phyloP scores from a whole-genome alignment of 106 monocot species.

The Narthecium ossifragum region DNA sequence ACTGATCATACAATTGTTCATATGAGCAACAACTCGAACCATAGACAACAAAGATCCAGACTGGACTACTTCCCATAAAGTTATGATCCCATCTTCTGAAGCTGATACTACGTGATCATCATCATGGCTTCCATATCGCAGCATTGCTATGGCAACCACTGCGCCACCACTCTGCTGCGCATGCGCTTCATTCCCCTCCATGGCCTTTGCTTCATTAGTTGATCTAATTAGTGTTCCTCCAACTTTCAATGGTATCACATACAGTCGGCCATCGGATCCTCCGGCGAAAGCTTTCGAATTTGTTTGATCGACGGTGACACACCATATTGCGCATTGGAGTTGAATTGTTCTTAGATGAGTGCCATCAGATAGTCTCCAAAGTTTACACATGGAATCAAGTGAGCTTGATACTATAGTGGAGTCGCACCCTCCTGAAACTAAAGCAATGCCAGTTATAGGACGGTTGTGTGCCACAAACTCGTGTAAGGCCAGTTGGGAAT shows the following conservation, averaged over 20 bases:
- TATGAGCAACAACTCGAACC: constrained; percentile 3
- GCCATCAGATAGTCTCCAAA: constrained; percentile 26
- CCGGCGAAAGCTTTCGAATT: constrained; percentile 9
- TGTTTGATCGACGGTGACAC: neutral
- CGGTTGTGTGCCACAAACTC: constrained; percentile 7
- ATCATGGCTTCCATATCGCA: too few relatives aligned
- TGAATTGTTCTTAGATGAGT: constrained; percentile 12
- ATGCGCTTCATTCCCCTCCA: constrained; percentile 5
- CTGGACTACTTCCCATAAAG: constrained; percentile 16
- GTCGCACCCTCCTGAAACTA: constrained; percentile 21
- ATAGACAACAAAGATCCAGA: constrained; percentile 1
- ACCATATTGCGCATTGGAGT: constrained; percentile 16
- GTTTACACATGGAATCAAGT: constrained; percentile 22
- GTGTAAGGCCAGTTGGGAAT: neutral
- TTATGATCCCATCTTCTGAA: constrained; percentile 19
- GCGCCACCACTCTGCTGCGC: neutral
- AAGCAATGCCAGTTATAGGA: constrained; percentile 18
- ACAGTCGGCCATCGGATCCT: constrained; percentile 23
- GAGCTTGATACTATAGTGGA: constrained; percentile 22
- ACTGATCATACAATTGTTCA: constrained; percentile 1
- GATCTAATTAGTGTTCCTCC: neutral
- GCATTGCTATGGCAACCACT: constrained; percentile 16
- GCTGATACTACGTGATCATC: constrained; percentile 12
- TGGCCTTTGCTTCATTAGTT: neutral
- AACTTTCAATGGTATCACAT: constrained; percentile 3